Evolutionary conservation across 495 filamentous ascomycete genomes (phyloP).

Genomic region (Xylaria telfairii): DNA sequence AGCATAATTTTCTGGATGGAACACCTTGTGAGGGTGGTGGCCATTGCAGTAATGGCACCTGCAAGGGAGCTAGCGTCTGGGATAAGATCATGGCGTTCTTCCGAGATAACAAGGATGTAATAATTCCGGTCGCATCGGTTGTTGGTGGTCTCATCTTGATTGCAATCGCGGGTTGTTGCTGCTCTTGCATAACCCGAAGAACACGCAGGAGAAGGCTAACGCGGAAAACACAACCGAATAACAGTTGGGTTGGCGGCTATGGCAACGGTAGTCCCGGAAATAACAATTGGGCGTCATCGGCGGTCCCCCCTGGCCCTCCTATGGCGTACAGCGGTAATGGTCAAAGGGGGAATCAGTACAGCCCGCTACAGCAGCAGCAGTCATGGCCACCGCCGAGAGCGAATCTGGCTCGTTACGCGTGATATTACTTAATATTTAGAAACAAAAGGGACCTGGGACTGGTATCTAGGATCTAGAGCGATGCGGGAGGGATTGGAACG

Average conservation of each 20-base stretch:
- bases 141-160: constrained; percentile 73
- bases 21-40: constrained; percentile 86
- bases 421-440: constrained; percentile 8
- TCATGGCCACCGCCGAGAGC: constrained; percentile 26
- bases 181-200: constrained; percentile 59
- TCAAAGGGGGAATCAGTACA: constrained; percentile 8
- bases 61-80: constrained; percentile 65
- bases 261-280: constrained; percentile 6
- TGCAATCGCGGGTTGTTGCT: constrained; percentile 64
- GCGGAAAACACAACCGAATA: constrained; percentile 31
- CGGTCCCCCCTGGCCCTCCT: constrained; percentile 22
- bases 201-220: constrained; percentile 34
- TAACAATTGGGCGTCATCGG: constrained; percentile 24
- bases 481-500: neutral
- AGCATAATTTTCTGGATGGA: constrained; percentile 94
- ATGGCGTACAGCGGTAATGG: constrained; percentile 18
- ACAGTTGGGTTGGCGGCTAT: constrained; percentile 35
- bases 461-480: constrained; percentile 32
- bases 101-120: constrained; percentile 70
- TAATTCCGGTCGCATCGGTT: constrained; percentile 73
- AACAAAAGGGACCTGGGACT: constrained; percentile 24
- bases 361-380: constrained; percentile 29
- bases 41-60: constrained; percentile 74
- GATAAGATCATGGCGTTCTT: constrained; percentile 73
- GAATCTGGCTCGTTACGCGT: constrained; percentile 36